Conservation (phyloP, 352 stramenopile genomes). For the Saprolegnia diclina region DNA sequence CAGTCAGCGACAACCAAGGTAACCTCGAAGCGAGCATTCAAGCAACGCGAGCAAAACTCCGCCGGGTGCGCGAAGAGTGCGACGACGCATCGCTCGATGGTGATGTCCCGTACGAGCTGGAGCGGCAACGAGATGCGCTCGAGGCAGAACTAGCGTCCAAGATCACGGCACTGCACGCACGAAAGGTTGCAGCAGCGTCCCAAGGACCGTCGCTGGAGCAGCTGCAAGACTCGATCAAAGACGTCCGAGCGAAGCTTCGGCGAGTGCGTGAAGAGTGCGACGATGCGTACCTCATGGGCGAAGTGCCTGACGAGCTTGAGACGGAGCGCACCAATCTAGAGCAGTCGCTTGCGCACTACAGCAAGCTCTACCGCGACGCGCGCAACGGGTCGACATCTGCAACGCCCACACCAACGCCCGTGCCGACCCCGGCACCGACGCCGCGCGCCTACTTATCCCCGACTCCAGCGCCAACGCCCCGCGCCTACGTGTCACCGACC, state of each 20-base stretch:
- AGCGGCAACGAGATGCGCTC: constrained; percentile 40
- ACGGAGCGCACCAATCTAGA: constrained; percentile 48
- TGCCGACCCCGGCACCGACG: background rate
- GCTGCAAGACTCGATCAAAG: constrained; percentile 49
- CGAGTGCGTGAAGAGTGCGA: constrained; percentile 73
- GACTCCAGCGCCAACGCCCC: background rate
- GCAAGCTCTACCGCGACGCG: constrained; percentile 15
- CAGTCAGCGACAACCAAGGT: background rate
- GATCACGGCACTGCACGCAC: constrained; percentile 12
- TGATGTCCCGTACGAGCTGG: constrained; percentile 50
- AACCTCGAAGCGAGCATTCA: constrained; percentile 38
- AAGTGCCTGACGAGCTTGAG: constrained; percentile 50
- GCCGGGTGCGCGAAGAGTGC: constrained; percentile 66
- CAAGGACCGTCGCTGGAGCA: constrained; percentile 26
- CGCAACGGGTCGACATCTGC: background rate
- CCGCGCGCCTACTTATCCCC: background rate
- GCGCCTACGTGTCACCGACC: background rate
- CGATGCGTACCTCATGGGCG: constrained; percentile 72
- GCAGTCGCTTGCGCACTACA: constrained; percentile 36
- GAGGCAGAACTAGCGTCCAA: constrained; percentile 43
- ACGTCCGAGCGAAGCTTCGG: constrained; percentile 54
- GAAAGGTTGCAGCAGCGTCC: constrained; percentile 9
- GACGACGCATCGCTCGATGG: constrained; percentile 79
- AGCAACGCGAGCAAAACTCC: constrained; percentile 53
- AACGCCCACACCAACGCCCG: background rate